A percentile compares a stretch with the other conserved stretches of the same genome.
Conservation (phyloP, 306 rosid species). For the Acacia acuminata region DNA sequence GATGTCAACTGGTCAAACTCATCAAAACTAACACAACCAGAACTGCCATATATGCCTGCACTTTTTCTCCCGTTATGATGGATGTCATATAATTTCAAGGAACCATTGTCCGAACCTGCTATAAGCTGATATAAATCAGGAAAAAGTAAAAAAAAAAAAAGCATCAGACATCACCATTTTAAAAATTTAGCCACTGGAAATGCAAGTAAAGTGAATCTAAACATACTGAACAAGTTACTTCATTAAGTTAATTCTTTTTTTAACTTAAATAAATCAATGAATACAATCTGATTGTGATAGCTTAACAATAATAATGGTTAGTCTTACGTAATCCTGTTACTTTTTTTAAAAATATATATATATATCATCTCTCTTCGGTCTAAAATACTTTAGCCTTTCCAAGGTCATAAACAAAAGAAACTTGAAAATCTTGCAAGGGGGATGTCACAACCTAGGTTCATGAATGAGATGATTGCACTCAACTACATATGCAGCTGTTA, state of each 20-base stretch:
- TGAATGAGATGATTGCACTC: constrained; percentile 12
- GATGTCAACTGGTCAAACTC: constrained; percentile 84
- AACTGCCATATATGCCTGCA: constrained; percentile 44
- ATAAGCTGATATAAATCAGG: constrained; percentile 62
- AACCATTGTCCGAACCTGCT: constrained; percentile 93
- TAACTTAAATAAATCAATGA: constrained; percentile 10
- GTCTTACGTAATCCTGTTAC: constrained; percentile 18
- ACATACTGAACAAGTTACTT: constrained; percentile 23
- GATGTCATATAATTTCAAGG: constrained; percentile 70
- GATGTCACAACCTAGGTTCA: constrained; percentile 16
- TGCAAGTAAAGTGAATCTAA: constrained; percentile 33
- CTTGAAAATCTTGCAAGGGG: constrained; percentile 8
- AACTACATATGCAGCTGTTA: constrained; percentile 14
- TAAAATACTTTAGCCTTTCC: constrained; percentile 22
- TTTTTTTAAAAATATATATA: too few species aligned
- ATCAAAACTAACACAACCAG: constrained; percentile 60
- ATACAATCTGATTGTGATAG: constrained; percentile 14
- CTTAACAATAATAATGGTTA: constrained; percentile 17
- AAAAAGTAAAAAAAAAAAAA: constrained; percentile 26
- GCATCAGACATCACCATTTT: constrained; percentile 34
- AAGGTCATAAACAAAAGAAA: constrained; percentile 27
- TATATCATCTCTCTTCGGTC: constrained; percentile 4
- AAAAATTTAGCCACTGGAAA: constrained; percentile 14
- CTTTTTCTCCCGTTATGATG: constrained; percentile 40
- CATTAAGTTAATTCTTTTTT: not conserved